A percentile compares a stretch with the other conserved stretches of the same genome.
Conservation (phyloP, 495 filamentous ascomycete genomes). For the Polyplosphaeria fusca region DNA sequence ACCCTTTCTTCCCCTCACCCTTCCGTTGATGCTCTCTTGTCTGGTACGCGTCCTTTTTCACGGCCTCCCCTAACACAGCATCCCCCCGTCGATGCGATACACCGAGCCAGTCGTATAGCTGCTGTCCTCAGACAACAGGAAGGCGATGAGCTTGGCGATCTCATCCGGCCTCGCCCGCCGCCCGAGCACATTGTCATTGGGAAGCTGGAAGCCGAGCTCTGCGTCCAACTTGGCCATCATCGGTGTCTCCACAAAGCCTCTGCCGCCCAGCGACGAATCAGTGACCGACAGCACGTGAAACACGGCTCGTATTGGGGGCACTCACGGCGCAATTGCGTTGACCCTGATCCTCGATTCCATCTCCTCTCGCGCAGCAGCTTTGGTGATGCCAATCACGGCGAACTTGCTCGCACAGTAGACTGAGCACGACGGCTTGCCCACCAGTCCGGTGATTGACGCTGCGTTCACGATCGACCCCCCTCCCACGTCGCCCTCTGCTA, state of each 20-base stretch:
- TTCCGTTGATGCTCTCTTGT: too few species aligned
- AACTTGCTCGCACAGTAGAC: slow-evolving; percentile 58
- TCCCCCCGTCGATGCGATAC: slow-evolving; percentile 24
- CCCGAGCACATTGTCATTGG: slow-evolving; percentile 14
- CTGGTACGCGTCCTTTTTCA: too few species aligned
- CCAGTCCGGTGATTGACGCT: slow-evolving; percentile 52
- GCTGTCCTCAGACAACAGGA: slow-evolving; percentile 25
- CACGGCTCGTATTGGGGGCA: background rate
- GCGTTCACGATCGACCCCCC: slow-evolving; percentile 54
- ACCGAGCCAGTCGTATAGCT: slow-evolving; percentile 24
- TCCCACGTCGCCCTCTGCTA: background rate
- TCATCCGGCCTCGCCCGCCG: slow-evolving; percentile 20
- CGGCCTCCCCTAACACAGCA: slow-evolving; percentile 18
- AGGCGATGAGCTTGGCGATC: slow-evolving; percentile 20
- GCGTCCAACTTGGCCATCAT: too few species aligned
- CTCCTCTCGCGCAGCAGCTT: slow-evolving; percentile 44
- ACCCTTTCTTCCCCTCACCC: too few species aligned
- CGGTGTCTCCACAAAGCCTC: slow-evolving; percentile 40
- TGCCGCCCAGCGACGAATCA: background rate
- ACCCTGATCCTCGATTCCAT: slow-evolving; percentile 9
- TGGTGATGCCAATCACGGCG: slow-evolving; percentile 57
- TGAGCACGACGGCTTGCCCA: slow-evolving; percentile 48
- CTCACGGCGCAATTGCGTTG: slow-evolving; percentile 30
- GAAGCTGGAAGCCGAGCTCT: slow-evolving; percentile 36
- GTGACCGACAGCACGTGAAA: background rate